Base-by-base conservation (phyloP, 106 monocot genomes). In the Allium fistulosum region DNA sequence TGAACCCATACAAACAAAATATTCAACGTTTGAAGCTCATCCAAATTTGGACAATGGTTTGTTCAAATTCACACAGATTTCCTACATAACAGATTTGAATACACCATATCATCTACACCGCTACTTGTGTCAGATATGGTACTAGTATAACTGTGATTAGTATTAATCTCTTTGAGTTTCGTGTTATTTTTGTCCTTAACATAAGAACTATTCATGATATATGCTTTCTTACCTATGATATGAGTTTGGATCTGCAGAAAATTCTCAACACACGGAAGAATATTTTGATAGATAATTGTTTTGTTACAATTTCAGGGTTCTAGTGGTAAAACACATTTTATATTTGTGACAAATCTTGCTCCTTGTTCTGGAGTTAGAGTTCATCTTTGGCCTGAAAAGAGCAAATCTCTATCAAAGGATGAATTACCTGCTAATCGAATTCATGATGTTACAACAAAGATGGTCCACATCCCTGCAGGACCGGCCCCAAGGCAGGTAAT, bases 361-460 rank as follows among this genome's bases (percentile, higher is more conserved):
- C 92, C 97, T 11, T 99, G 97, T 81, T 85, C 84, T 74, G 97
- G 97, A 4, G 81, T 93, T 63, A 99, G 97, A 68, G 71, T 99
- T 83, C 97, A 99, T 65, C 85, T 99, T 55, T 99, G 97, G 97
- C 83, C 92, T 63, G 82, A 87, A 70, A 92, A 79, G 63, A 48
- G 51, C 56, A 76, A 72, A 52, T 71, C 72, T 61, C 60, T 71
- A 50, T 59, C 17, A 53, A 48, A 17, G 49, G 78, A 75, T 49
- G 69, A 79, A 66, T 11, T 69, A 59, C 66, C 79, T 59, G 47
- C 70, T 61, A 59, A 82, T 57, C 71, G 75, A 62, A 81, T 85
- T 61, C 48, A 90, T 72, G 97, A 99, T 57, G 87, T 99, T 75
- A 99, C 97, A 51, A 84, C 89, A 72, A 92, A 83, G 74, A 93